Conservation (phyloP, 192 early-diverging fungal species). For the Geranomyces michiganensis region DNA sequence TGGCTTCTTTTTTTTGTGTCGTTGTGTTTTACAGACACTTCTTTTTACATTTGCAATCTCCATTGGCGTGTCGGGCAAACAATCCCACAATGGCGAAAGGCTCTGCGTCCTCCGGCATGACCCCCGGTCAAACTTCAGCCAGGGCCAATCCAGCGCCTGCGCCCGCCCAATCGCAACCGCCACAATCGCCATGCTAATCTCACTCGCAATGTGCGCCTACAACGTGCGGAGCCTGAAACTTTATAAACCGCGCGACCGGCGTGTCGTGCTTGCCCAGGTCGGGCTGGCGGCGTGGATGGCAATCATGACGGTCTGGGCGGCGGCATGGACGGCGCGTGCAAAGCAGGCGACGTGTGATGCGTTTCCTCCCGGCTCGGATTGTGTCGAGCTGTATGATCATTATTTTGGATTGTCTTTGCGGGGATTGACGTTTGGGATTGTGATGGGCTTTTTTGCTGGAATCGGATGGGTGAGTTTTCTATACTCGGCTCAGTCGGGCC, state of each 20-base stretch:
- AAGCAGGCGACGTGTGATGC: not conserved
- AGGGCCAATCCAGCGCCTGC: not conserved
- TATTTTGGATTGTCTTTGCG: not conserved
- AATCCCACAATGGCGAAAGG: not conserved
- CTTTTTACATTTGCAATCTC: not conserved
- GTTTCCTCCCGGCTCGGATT: not conserved
- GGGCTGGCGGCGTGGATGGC: not conserved
- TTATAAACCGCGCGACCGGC: not conserved
- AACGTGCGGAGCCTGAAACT: not conserved
- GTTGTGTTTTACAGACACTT: not conserved
- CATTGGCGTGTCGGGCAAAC: not conserved
- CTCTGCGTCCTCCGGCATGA: not conserved
- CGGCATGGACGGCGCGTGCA: not conserved
- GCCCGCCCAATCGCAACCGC: not conserved
- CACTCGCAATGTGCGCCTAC: constrained; percentile 6
- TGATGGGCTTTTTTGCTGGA: constrained; percentile 6
- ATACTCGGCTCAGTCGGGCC: no score
- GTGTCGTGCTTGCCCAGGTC: not conserved
- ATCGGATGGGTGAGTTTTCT: constrained; percentile 19
- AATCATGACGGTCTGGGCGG: not conserved
- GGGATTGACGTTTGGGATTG: constrained; percentile 16
- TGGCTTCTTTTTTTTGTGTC: constrained; percentile 1
- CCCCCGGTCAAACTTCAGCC: not conserved
- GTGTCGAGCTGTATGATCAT: not conserved
- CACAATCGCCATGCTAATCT: not conserved